Base-by-base conservation (phyloP, 129 eudicot species). In the Tagetes erecta region DNA sequence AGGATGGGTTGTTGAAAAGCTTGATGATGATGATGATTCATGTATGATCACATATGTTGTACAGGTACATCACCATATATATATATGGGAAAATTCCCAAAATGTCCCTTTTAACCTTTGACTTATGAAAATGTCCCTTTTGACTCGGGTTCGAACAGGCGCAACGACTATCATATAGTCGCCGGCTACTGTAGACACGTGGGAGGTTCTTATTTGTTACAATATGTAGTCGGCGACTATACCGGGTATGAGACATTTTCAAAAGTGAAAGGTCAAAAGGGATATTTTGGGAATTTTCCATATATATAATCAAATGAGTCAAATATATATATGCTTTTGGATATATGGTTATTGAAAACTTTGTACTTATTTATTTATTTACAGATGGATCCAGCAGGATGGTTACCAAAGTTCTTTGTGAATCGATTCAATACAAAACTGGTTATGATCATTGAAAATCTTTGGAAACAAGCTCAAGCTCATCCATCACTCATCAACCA, bases 371-470 rank as follows among this genome's bases (percentile, higher is more conserved):
- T 52, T 52, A 52, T 31, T 52, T 47, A 47, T 47, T 38, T 6
- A 64, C 92, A 93, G 98, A 79, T 93, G 88, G 96, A 93, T 78
- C 98, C 98, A 64, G 98, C 98, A 20, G 98, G 98, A 83, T 93
- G 98, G 98, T 78, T 93, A 73, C 98, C 96, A 6, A 93, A 90
- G 80, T 93, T 84, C 95, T 93, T 93, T 71, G 98, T 93, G 87
- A 93, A 93, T 86, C 90, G 98, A 30, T 84, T 93, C 78, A 93
- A 89, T 76, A 93, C 98, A 12, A 93, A 88, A 77, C 82, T 93
- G 83, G 98, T 93, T 67, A 93, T 93, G 98, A 93, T 90, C 66
- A 93, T 93, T 84, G 95, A 93, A 72, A 90, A 93, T 82, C 95
- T 93, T 73, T 88, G 86, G 81, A 90, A 87, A 84, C 85, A 90